Evolutionary conservation across 805 yeast genomes (phyloP), one percentile per base, ranked within the genome.

Genomic region (Monosporozyma servazzii): DNA sequence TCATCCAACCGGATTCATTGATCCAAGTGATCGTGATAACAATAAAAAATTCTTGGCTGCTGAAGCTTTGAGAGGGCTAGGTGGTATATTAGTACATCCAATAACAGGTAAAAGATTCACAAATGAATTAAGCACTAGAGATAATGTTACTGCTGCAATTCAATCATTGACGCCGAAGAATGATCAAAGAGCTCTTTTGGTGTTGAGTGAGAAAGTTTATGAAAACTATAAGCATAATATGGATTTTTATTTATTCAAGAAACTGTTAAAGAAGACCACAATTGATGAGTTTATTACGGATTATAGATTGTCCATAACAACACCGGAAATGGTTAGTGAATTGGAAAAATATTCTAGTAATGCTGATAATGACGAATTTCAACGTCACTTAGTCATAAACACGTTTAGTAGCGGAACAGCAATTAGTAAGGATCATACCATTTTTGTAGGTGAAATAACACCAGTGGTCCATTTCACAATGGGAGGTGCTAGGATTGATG

Each of bases 381-480:
- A 67, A 1, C 69, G 82, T 49, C 39, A 56, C 7, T 58, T 62
- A 27, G 66, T 64, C 36, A 54, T 63, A 3, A 74, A 72, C 48
- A 45, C 59, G 2, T 71, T 72, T 54, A 59, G 61, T 1, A 48
- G 53, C 2, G 56, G 60, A 11, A 59, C 73, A 0, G 53, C 56
- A 1, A 53, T 77, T 5, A 53, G 58, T 1, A 49, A 53, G 3
- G 56, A 61, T 15, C 59, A 73, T 0, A 53, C 56, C 1, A 53
- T 77, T 5, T 78, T 66, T 59, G 75, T 72, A 45, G 83, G 82
- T 2, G 71, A 76, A 47, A 70, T 78, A 3, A 80, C 86, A 0
- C 84, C 84, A 5, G 83, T 79, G 5, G 74, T 81, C 30, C 87
- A 81, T 63, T 81, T 80, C 62, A 79, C 86, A 5, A 81, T 76